Conservation (phyloP, 2,329 filamentous ascomycete genomes). For the Colletotrichum somersetense region DNA sequence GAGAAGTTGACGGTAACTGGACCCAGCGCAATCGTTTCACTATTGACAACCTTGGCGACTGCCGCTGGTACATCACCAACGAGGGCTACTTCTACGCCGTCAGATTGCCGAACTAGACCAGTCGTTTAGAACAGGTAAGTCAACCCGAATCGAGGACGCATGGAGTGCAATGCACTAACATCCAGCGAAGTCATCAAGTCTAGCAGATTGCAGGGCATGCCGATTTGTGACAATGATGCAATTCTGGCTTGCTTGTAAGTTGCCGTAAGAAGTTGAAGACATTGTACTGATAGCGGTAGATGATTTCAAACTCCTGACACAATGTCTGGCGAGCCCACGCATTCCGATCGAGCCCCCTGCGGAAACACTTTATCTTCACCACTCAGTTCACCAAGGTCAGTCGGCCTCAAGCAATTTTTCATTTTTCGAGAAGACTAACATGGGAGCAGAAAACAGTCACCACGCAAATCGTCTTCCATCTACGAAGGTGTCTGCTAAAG, state of each 20-base stretch:
- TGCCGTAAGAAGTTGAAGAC: not conserved
- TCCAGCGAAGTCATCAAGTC: not conserved
- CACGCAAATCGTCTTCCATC: not conserved
- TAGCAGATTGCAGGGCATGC: not conserved
- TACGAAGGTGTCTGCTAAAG: not conserved
- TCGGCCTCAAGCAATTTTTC: not conserved
- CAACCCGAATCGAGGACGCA: not conserved
- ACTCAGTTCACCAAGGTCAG: not conserved
- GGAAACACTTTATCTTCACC: not conserved
- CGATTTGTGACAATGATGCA: not conserved
- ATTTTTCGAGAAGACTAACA: not conserved
- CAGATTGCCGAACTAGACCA: conserved; percentile 58
- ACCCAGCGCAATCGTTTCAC: conserved; percentile 70
- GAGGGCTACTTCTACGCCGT: conserved; percentile 73
- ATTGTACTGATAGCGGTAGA: not conserved
- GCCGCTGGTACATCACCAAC: conserved; percentile 70
- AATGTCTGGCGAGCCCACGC: not conserved
- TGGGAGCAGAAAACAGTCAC: not conserved
- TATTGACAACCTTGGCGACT: conserved; percentile 69
- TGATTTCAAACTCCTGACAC: not conserved
- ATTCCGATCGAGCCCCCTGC: not conserved
- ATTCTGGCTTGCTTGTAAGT: not conserved
- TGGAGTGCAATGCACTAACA: not conserved
- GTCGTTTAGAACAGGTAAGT: not conserved
- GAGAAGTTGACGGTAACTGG: conserved; percentile 72